These are phyloP conservation scores for Penicillium sp. DNA, from an alignment of 2,329 filamentous ascomycete genomes.

Conservation along the genomic window DNA sequence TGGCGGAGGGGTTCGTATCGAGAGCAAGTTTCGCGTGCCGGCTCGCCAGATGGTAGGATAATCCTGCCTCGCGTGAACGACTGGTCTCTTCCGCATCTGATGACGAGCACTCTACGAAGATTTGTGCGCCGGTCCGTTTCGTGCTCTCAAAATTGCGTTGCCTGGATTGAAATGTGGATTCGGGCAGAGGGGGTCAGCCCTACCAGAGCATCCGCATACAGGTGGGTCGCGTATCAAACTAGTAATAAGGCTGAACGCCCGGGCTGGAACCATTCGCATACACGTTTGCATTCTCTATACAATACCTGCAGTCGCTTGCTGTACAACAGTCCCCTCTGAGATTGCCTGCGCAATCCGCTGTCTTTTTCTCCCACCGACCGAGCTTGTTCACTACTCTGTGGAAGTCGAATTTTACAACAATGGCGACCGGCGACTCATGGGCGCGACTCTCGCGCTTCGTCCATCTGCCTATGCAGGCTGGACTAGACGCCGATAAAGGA, in stretches of 20 bases:
- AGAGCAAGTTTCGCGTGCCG: not conserved
- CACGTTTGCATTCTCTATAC: not conserved
- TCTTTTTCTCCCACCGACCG: not conserved
- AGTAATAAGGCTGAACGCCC: constrained; percentile 7
- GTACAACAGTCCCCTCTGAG: not conserved
- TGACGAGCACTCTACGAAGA: not conserved
- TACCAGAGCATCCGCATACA: not conserved
- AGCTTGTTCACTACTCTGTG: not conserved
- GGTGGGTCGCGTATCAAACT: not conserved
- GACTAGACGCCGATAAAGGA: not conserved
- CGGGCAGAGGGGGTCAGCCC: constrained; percentile 2
- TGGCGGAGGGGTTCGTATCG: too few relatives aligned
- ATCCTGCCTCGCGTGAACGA: not conserved
- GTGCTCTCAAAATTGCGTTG: not conserved
- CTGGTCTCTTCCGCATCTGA: not conserved
- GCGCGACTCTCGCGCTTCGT: constrained; percentile 1
- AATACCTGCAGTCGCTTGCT: not conserved
- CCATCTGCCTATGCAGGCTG: constrained; percentile 6
- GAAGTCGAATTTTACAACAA: not conserved
- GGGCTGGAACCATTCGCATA: not conserved
- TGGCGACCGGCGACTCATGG: constrained; percentile 1
- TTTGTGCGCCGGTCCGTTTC: not conserved
- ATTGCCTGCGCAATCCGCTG: not conserved
- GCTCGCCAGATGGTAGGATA: not conserved
- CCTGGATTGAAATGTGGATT: constrained; percentile 1